Evolutionary conservation across 345 rosid genomes (phyloP), one percentile per base, ranked within the genome.

Genomic region (Balakata baccata): DNA sequence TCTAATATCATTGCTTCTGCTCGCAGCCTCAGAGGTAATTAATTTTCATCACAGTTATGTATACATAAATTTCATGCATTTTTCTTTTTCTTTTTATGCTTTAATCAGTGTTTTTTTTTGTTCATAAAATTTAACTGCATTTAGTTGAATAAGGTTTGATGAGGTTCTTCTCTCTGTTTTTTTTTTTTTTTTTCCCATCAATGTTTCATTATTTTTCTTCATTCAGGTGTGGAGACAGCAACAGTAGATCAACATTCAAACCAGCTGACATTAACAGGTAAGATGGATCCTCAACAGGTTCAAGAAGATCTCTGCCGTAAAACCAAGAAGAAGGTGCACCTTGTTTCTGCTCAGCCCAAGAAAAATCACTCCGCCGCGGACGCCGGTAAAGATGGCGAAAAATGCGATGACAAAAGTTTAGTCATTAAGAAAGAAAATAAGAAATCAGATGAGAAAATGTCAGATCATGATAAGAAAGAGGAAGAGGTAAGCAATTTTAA

Each of bases 181-280:
- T n/a, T 64, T 56, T 12, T 7, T 17, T 18, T 23, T 66, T 64
- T 69, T n/a, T 64, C 49, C 11, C 46, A 17, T n/a, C 11, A 38
- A 10, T 17, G 11, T 47, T 6, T 0, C 23, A 2, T 47, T 39
- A 18, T 11, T 18, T 70, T 66, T 18, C 7, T 47, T 6, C 5
- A 6, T 43, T 52, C 66, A 94, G 98, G 97, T 38, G 97, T 90
- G 46, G 88, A 86, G 68, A 82, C 82, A 46, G 98, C 84, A 81
- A 79, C 72, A 38, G 78, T 84, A 17, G 97, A 94, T 52, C 52
- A 45, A 20, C 83, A 17, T 45, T 75, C 68, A 16, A 82, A 87
- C 74, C 86, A 88, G 75, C 65, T 94, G 71, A 87, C 92, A 39
- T 97, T 92, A 63, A 77, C 65, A 46, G 98, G 98, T 6, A 76